Conservation (phyloP, 306 rosid genomes). For the Biancaea sappan region DNA sequence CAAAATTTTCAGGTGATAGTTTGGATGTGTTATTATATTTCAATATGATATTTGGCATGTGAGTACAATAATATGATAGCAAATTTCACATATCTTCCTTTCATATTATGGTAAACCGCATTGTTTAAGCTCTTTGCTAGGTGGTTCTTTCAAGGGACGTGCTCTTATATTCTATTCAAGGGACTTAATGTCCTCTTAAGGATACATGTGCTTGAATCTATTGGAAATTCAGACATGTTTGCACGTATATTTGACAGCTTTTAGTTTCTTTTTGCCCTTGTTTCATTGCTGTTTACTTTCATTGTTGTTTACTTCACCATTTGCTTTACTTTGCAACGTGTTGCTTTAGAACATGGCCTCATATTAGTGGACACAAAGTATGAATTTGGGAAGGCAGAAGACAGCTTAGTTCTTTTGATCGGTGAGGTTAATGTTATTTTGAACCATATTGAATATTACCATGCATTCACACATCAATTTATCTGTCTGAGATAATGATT, state of each 20-base stretch:
- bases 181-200: not conserved
- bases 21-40: no score
- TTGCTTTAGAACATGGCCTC: constrained; percentile 92
- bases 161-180: not conserved
- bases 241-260: not conserved
- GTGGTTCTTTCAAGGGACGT: not conserved
- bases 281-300: no score
- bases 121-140: not conserved
- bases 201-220: constrained; percentile 6
- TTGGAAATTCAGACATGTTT: not conserved
- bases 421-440: constrained; percentile 69
- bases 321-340: constrained; percentile 58
- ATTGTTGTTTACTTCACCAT: constrained; percentile 24
- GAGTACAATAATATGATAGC: no score
- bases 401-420: constrained; percentile 80
- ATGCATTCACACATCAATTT: constrained; percentile 14
- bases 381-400: constrained; percentile 90
- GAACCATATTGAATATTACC: not conserved
- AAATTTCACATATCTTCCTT: no score
- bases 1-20: not conserved
- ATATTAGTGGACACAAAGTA: constrained; percentile 94
- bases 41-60: no score
- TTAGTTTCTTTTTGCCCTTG: constrained; percentile 1
- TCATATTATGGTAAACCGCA: not conserved
- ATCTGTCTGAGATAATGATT: constrained; percentile 14